These are phyloP conservation scores for Cercospora sp. DNA, from an alignment of 2,329 filamentous ascomycete species.

Conservation along the genomic window DNA sequence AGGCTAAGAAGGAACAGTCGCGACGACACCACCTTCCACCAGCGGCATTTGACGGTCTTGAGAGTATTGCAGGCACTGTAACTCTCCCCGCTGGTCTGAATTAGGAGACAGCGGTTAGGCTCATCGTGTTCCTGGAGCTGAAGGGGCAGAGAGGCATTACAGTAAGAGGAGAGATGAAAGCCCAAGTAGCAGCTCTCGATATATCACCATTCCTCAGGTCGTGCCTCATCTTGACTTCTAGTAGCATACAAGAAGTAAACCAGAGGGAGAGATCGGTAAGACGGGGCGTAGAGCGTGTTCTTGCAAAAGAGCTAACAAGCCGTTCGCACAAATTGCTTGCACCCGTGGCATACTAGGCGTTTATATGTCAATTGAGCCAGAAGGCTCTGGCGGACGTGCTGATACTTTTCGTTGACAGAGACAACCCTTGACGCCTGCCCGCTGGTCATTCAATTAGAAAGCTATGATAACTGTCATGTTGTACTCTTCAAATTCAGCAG, in stretches of 20 bases:
- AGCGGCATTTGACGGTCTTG: no score
- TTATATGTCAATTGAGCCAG: background rate
- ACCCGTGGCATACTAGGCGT: background rate
- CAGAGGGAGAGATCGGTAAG: background rate
- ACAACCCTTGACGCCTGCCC: slow-evolving; percentile 71
- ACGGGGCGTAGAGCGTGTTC: background rate
- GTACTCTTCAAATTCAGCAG: no score
- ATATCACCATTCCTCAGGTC: background rate
- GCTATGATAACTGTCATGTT: slow-evolving; percentile 62
- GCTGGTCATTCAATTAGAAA: slow-evolving; percentile 72
- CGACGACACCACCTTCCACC: no score
- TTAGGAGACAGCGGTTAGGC: no score
- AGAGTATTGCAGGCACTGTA: no score
- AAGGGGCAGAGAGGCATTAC: background rate
- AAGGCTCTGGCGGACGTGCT: slow-evolving; percentile 46
- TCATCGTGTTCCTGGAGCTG: background rate
- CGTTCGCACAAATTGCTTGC: background rate
- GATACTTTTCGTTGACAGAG: slow-evolving; percentile 71
- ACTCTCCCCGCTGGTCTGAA: no score
- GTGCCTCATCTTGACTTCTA: background rate
- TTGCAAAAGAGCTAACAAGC: no score
- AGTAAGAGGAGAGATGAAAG: background rate
- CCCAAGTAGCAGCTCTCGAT: background rate
- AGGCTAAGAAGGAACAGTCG: no score
- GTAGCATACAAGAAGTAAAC: background rate